phyloP scores from a whole-genome alignment of 768 basidiomycete species.

The Suillus occidentalis region DNA sequence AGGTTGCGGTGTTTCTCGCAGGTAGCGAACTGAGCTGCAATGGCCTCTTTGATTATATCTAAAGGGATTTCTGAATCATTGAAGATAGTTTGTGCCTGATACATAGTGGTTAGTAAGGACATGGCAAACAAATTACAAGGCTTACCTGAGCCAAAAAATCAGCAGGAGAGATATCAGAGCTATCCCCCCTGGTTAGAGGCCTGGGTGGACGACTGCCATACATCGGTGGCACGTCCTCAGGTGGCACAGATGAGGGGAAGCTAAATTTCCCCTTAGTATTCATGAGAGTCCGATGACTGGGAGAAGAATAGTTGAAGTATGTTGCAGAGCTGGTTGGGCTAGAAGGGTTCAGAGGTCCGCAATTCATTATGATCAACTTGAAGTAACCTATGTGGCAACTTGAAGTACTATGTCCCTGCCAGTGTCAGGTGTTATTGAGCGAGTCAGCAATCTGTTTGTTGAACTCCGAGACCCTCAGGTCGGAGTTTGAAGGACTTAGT shows the following conservation, averaged over 20 bases:
- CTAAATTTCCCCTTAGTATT: neutral
- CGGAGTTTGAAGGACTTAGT: neutral
- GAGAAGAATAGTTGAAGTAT: neutral
- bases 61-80: neutral
- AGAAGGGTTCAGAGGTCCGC: neutral
- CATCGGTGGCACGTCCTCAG: neutral
- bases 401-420: no score
- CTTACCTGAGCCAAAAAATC: neutral
- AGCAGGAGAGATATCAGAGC: neutral
- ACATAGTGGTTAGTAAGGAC: neutral
- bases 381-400: no score
- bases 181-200: no score
- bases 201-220: no score
- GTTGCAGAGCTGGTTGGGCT: neutral
- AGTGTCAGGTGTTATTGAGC: no score
- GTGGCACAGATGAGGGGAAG: neutral
- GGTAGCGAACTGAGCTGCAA: neutral
- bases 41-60: neutral
- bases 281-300: neutral
- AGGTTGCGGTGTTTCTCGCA: neutral
- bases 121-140: neutral
- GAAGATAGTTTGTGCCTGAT: neutral
- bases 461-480: no score
- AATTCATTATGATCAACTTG: neutral
- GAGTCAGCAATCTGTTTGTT: no score